Evolutionary conservation across 1,284 basidiomycete species (phyloP).

Genomic region (Leccinum pallidistipes): DNA sequence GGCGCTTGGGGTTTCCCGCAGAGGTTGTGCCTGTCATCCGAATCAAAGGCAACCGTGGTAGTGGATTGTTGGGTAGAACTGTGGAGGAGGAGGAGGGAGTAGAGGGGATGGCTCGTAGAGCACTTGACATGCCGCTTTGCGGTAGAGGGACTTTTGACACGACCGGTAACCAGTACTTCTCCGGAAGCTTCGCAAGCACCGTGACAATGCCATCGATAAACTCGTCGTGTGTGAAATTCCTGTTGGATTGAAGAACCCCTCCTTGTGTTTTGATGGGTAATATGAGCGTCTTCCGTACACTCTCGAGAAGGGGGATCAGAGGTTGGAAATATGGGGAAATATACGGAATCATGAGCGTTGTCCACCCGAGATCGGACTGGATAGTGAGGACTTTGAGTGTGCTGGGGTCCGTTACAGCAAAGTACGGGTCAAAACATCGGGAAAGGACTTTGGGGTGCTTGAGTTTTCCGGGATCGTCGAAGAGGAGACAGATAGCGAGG

Average conservation of each 20-base stretch:
- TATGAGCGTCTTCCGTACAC: background rate
- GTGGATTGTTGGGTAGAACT: background rate
- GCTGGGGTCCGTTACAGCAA: background rate
- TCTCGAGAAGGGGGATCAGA: background rate
- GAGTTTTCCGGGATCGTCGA: background rate
- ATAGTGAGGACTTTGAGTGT: background rate
- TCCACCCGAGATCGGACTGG: background rate
- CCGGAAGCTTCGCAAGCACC: background rate
- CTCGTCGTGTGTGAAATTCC: background rate
- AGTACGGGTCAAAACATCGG: background rate
- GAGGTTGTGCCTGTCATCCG: background rate
- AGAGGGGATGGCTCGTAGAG: background rate
- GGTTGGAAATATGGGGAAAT: background rate
- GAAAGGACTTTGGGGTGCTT: background rate
- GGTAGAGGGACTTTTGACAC: background rate
- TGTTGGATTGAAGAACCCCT: background rate
- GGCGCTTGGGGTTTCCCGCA: background rate
- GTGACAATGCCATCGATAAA: background rate
- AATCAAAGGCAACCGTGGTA: background rate
- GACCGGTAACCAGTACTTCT: background rate
- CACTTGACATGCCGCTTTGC: background rate
- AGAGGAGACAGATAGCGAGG: background rate
- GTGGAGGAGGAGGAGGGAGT: background rate
- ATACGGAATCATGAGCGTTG: background rate
- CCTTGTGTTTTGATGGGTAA: background rate